These are phyloP conservation scores for Diaporthe sp. DNA, from an alignment of 2,329 filamentous ascomycete species.

Conservation along the genomic window DNA sequence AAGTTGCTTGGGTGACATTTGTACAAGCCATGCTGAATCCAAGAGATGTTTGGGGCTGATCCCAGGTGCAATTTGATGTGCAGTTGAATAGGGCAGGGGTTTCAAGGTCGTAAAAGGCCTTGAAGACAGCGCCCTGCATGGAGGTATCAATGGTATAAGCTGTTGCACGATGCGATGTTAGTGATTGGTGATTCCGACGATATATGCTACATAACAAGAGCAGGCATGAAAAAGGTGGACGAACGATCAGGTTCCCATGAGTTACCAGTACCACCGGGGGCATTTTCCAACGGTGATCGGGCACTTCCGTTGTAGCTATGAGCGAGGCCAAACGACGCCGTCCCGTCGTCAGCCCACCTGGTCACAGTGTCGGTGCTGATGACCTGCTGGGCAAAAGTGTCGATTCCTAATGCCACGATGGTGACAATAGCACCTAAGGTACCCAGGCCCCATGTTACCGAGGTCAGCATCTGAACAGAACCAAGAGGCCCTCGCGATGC, in stretches of 20 bases:
- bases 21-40: slow-evolving; percentile 6
- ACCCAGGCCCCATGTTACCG: background rate
- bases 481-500: slow-evolving; percentile 16
- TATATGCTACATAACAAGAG: rapidly evolving
- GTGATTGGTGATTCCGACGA: background rate
- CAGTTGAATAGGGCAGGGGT: slow-evolving; percentile 5
- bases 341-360: background rate
- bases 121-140: slow-evolving; percentile 16
- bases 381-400: slow-evolving; percentile 20
- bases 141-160: slow-evolving; percentile 15
- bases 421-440: slow-evolving; percentile 1
- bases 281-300: background rate
- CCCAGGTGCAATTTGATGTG: slow-evolving; percentile 24
- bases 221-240: background rate
- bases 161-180: background rate
- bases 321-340: slow-evolving; percentile 15
- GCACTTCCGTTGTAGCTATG: slow-evolving; percentile 21
- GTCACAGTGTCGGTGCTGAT: background rate
- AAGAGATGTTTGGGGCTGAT: background rate
- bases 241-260: slow-evolving; percentile 16
- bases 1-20: slow-evolving; percentile 4
- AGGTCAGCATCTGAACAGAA: slow-evolving; percentile 9
- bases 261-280: background rate
- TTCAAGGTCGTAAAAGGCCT: slow-evolving; percentile 17
- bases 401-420: slow-evolving; percentile 16